Percentiles rank a stretch among this genome's conserved stretches.
These are phyloP conservation scores for Solanum sparsipilum DNA, from an alignment of 257 asterid species.

Conservation along the genomic window DNA sequence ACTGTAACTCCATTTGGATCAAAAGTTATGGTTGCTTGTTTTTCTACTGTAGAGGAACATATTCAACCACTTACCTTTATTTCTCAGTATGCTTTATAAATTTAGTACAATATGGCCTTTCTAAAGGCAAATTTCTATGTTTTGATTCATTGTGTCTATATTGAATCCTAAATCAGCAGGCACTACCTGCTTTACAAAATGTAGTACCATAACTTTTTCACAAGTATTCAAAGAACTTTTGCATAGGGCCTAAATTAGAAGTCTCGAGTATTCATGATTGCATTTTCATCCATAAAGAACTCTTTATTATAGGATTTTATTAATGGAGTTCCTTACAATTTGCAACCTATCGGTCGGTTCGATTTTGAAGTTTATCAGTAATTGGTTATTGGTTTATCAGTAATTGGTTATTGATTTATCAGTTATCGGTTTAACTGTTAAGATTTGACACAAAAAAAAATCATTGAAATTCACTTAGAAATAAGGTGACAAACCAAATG, in stretches of 20 bases:
- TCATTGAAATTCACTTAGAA: too few species aligned
- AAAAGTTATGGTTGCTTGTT: neutral
- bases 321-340: too few species aligned
- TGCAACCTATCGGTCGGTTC: too few species aligned
- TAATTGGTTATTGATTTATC: too few species aligned
- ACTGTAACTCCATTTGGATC: neutral
- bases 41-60: neutral
- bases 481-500: too few species aligned
- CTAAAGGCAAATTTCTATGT: neutral
- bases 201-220: neutral
- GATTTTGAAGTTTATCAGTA: too few species aligned
- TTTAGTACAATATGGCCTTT: neutral
- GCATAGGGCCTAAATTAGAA: neutral
- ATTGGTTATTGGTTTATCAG: too few species aligned
- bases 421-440: too few species aligned
- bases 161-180: neutral
- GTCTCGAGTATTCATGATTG: neutral
- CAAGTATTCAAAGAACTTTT: neutral
- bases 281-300: neutral
- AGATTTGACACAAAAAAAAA: too few species aligned
- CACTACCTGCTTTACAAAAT: neutral
- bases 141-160: neutral
- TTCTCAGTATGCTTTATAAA: neutral
- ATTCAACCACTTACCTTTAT: neutral
- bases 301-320: neutral